These are phyloP conservation scores for Russula compacta DNA, from an alignment of 768 basidiomycete species.

Conservation along the genomic window DNA sequence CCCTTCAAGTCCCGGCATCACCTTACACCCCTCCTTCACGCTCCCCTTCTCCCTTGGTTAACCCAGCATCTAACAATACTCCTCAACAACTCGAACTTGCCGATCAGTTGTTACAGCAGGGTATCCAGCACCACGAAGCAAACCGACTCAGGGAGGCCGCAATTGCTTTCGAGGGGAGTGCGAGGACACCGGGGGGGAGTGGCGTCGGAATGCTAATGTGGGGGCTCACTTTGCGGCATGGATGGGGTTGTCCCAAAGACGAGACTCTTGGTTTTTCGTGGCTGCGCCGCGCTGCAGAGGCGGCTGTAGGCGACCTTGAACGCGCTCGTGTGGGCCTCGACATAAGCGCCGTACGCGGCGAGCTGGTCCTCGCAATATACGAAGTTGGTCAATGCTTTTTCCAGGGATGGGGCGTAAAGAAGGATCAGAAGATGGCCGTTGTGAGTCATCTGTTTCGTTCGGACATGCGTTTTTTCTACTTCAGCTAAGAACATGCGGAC, in stretches of 20 bases:
- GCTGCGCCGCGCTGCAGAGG: constrained; percentile 74
- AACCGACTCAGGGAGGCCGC: constrained; percentile 64
- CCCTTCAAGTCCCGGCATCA: constrained; percentile 18
- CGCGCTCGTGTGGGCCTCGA: constrained; percentile 47
- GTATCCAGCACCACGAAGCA: constrained; percentile 70
- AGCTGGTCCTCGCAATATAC: constrained; percentile 82
- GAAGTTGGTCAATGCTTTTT: constrained; percentile 92
- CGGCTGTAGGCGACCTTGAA: constrained; percentile 70
- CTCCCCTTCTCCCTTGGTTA: not conserved
- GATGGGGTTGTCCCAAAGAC: constrained; percentile 80
- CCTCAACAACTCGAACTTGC: constrained; percentile 31
- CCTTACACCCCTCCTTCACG: constrained; percentile 8
- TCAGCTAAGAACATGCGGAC: not conserved
- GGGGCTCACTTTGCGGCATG: constrained; percentile 76
- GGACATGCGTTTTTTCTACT: not conserved
- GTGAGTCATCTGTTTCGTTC: constrained; percentile 34
- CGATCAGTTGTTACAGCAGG: constrained; percentile 63
- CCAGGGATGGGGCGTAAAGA: constrained; percentile 82
- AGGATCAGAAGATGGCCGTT: constrained; percentile 86
- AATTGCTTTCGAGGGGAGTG: constrained; percentile 65
- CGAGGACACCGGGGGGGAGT: constrained; percentile 67
- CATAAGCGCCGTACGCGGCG: constrained; percentile 48
- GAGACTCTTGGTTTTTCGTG: constrained; percentile 75
- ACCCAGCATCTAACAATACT: constrained; percentile 11
- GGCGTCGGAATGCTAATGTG: constrained; percentile 91